Evolutionary conservation across 257 asterid species (phyloP), one percentile per base, ranked within the genome.

Genomic region (Avicennia marina): DNA sequence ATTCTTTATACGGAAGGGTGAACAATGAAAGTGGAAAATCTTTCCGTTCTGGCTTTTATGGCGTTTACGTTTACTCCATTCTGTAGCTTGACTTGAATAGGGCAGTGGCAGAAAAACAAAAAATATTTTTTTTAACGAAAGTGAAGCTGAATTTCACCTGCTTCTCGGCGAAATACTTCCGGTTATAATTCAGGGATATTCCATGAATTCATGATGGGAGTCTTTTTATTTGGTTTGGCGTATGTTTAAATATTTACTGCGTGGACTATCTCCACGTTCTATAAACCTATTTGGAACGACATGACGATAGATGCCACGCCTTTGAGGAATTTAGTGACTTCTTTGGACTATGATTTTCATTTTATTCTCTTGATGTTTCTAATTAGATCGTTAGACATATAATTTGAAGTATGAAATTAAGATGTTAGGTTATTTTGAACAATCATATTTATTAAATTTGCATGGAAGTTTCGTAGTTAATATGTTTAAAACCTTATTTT

Each of bases 31-130:
- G n/a, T 18, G 56, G 22, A 56, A 47, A 36, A 19, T 29, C 26
- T 53, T 12, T 11, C 10, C 13, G 13, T 36, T 36, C 13, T 36
- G 3, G 41, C 57, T 47, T 45, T 24, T 42, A 10, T 38, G 64
- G n/a, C 18, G 53, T 55, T 65, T 20, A 15, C 40, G n/a, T 47
- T 4, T 19, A 15, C 36, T n/a, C n/a, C n/a, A n/a, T n/a, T n/a
- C 11, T 21, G 36, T 53, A 40, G 63, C 7, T 40, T 54, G 68
- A 46, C 10, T 49, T 33, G 33, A 52, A 47, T 61, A 32, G 62
- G 48, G 6, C 33, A 16, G 50, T 53, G 51, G 21, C 38, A 29
- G 27, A 9, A 27, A 7, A 16, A 2, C 2, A 21, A n/a, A n/a
- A n/a, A n/a, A n/a, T n/a, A n/a, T n/a, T n/a, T n/a, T n/a, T n/a